Evolutionary conservation across 257 asterid species (phyloP), one percentile per base, ranked within the genome.

Genomic region (Nicotiana knightiana): DNA sequence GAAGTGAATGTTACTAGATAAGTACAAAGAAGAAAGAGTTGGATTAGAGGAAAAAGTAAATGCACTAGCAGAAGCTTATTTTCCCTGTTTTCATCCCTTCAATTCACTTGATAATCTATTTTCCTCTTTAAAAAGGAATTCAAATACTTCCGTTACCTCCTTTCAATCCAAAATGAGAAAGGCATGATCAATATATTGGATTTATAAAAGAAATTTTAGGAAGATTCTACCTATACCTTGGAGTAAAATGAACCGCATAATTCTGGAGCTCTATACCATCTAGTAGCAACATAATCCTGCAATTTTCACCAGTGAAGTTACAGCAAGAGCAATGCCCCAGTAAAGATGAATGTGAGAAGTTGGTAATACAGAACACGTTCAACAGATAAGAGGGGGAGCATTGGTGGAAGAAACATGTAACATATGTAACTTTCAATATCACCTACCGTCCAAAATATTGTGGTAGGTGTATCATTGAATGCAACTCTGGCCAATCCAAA

Each of bases 401-500:
- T 1, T 61, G 79, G 80, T 61, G 16, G 30, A 16, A 4, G 62
- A 18, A 30, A 37, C 54, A 63, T 35, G 67, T 35, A 77, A 33
- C 54, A 64, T 33, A 33, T 70, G 65, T n/a, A 73, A 48, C 67
- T 18, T 18, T 35, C 77, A 75, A n/a, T 61, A 37, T 76, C 77
- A 6, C 77, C 76, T 91, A 95, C 98, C 98, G 99, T 95, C 99
- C 99, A 95, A 90, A 93, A 93, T 76, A 95, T 90, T 62, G 97
- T 93, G 21, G 98, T 92, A 58, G 99, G 97, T 16, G 97, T 91
- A 87, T 93, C 98, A 54, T 30, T 93, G 90, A 95, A 92, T 68
- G 99, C 97, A 87, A 92, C 99, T 89, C 99, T 91, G 32, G 99
- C 99, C 92, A 93, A 86, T 76, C 99, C 99, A 80, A 95, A 92